Percentiles rank a stretch among this genome's conserved stretches.
Evolutionary conservation across 768 basidiomycete genomes (phyloP).

Genomic region (Cystofilobasidium bisporidii): DNA sequence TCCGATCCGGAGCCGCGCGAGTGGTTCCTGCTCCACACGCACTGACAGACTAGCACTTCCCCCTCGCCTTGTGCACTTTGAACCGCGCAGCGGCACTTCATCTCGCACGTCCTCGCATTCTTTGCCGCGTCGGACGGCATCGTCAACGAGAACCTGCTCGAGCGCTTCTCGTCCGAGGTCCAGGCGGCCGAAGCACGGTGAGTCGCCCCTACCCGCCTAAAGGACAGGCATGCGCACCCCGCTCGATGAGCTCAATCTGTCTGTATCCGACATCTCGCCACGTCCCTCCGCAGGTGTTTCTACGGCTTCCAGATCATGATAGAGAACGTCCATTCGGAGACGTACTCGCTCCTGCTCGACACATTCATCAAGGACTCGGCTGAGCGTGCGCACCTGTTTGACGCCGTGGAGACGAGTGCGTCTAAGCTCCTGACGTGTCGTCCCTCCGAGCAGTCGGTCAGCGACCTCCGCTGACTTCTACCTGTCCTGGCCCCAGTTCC

Average conservation of each 20-base stretch:
- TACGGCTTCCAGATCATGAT: conserved; percentile 99
- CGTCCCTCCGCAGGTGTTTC: conserved; percentile 50
- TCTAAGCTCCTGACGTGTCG: background rate
- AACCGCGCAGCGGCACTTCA: conserved; percentile 53
- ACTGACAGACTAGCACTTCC: too few relatives aligned
- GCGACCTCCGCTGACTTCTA: too few relatives aligned
- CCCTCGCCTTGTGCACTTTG: too few relatives aligned
- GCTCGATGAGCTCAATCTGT: too few relatives aligned
- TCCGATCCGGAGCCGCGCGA: background rate
- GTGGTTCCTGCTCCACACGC: too few relatives aligned
- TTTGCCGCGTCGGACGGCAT: conserved; percentile 66
- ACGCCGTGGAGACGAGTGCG: conserved; percentile 70
- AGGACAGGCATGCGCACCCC: too few relatives aligned
- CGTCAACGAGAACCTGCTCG: conserved; percentile 89
- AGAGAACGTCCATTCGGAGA: conserved; percentile 95
- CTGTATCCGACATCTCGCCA: too few relatives aligned
- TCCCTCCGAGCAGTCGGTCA: too few relatives aligned
- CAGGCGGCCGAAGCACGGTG: conserved; percentile 86
- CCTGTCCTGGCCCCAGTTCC: too few relatives aligned
- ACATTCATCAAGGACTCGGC: conserved; percentile 74
- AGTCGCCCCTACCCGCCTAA: too few relatives aligned
- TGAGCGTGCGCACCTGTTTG: conserved; percentile 71
- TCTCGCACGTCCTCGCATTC: conserved; percentile 88
- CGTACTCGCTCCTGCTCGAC: conserved; percentile 89
- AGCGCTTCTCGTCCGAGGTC: conserved; percentile 86